Base-by-base conservation (phyloP, 1,139 yeast species). In the Candida neerlandica region DNA sequence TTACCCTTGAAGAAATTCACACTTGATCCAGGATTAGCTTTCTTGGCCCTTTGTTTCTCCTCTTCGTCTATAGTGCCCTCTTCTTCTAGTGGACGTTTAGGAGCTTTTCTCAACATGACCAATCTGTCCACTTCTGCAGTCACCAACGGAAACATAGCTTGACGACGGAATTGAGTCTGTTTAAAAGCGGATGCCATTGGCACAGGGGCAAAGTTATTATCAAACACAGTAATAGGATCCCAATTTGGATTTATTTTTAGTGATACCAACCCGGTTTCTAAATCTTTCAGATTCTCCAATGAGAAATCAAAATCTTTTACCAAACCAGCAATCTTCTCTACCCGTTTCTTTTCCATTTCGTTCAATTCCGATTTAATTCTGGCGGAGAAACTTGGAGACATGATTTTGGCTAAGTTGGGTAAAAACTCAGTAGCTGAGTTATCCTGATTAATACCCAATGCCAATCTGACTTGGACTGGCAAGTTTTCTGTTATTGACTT, bases 401-500 rank as follows among this genome's bases (percentile, higher is more conserved):
- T 49, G 42, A 84, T 71, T 19, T 62, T 58, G 49, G 76, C 73
- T 38, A 84, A 47, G 47, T 71, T 70, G 1, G 88, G 87, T 16
- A 85, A 54, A 14, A 73, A 61, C 41, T 64, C 64, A 12, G 65
- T 55, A 6, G 71, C 62, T 39, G 66, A 62, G 7, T 60, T 55
- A 6, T 56, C 79, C 57, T 55, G 70, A 37, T 65, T 55, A 34
- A 60, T 61, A 1, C 77, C 76, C 10, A 71, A 47, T 5, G 72
- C 57, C 18, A 67, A 43, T 41, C 63, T 65, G 12, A 66, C 51
- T 3, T 54, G 45, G 1, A 67, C 35, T 0, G 80, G 80, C 0
- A 73, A 49, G 16, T 58, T 62, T 3, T 68, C 64, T 5, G 58
- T 52, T 2, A 73, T 51, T 12, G 59, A 55, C 43, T 62, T 68